Conservation (phyloP, 345 rosid species). For the Pistacia atlantica region DNA sequence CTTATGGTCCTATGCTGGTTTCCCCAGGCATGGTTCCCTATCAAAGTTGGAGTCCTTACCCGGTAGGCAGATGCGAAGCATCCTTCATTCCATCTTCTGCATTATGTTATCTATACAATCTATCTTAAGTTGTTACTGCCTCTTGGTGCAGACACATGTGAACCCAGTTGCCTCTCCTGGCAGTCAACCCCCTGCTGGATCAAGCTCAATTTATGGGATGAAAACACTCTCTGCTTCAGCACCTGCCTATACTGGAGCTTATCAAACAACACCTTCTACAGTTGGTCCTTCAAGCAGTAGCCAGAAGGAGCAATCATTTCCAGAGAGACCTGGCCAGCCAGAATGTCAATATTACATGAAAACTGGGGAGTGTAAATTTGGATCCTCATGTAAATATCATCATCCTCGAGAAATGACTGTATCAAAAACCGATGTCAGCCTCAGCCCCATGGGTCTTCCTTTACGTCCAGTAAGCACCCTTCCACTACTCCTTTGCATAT, state of each 20-base stretch:
- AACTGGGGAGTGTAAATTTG: constrained; percentile 88
- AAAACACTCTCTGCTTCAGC: constrained; percentile 65
- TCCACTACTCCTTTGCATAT: neutral
- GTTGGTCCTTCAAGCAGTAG: constrained; percentile 53
- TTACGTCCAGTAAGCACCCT: constrained; percentile 74
- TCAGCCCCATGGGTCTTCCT: constrained; percentile 81
- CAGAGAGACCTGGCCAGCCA: constrained; percentile 85
- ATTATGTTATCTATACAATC: neutral
- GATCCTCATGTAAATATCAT: constrained; percentile 87
- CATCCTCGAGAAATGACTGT: constrained; percentile 68
- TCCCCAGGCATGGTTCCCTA: constrained; percentile 74
- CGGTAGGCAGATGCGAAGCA: constrained; percentile 46
- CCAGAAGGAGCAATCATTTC: constrained; percentile 68
- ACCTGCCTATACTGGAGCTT: constrained; percentile 59
- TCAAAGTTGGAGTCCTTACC: constrained; percentile 71
- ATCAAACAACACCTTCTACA: constrained; percentile 49
- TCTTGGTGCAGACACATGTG: constrained; percentile 50
- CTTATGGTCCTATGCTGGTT: constrained; percentile 74
- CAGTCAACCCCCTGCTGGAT: constrained; percentile 54
- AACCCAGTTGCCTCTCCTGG: constrained; percentile 61
- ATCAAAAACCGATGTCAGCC: constrained; percentile 45
- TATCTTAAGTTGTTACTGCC: constrained; percentile 7
- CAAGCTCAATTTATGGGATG: constrained; percentile 63
- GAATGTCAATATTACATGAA: constrained; percentile 87
- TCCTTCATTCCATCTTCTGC: neutral